Base-by-base conservation (phyloP, 2,329 filamentous ascomycete genomes). In the Teratosphaeria viscida region DNA sequence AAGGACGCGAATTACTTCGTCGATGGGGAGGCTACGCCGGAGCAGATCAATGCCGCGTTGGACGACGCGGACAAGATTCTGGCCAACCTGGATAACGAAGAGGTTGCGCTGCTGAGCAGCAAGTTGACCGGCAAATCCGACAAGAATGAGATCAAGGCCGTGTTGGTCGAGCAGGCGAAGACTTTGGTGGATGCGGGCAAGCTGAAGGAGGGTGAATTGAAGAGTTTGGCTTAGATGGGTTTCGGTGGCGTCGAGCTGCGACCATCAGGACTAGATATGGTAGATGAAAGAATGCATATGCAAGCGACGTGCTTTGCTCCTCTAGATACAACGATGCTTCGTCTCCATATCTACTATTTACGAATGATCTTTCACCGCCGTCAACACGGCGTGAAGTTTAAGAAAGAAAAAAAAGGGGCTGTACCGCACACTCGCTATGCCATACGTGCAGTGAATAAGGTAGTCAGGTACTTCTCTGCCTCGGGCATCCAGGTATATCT, bases 1-100 rank as follows among this genome's bases (percentile, higher is more conserved):
- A 99, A 99, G 83, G 94, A 99, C 67, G 92, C 89, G 70, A 96
- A 96, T 82, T 99, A 99, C 85, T 96, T 99, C 75, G 79, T 79
- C 23, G 78, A 73, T 39, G 78, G 82, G 53, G 88, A 86, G 58
- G 88, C 92, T 61, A 79, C 86, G 29, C 82, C 88, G n/a, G 81
- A 89, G 14, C 84, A 90, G 72, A 90, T 99, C 66, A 92, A 97
- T 71, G 78, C 81, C 35, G 90, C 94, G 1, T 82, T 97, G 43
- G 83, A 82, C 68, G 92, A 96, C 66, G 89, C 95, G 55, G 95
- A 99, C 71, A 78, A 87, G 26, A 77, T 99, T 62, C 90, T 96
- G 78, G 81, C 81, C 76, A 95, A 92, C 83, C 85, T 96, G 66
- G 92, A 96, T 66, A 79, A 88, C 59, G 92, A 96, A 67, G 92